Percentiles rank a stretch among this genome's conserved stretches.
phyloP scores from a whole-genome alignment of 495 filamentous ascomycete species.

The Rhypophila decipiens region DNA sequence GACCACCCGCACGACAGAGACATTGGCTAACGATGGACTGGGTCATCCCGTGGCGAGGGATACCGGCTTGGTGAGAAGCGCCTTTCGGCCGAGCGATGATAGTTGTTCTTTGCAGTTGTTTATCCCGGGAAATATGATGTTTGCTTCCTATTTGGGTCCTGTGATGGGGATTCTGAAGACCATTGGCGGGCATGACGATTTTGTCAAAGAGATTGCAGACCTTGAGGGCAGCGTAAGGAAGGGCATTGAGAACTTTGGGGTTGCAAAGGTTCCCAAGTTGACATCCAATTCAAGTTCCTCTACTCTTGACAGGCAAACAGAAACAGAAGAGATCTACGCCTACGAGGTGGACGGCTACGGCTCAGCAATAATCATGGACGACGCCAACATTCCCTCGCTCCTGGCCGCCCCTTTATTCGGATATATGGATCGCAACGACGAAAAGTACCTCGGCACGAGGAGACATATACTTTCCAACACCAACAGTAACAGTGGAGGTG shows the following conservation, averaged over 20 bases:
- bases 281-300: too few species aligned
- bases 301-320: background rate
- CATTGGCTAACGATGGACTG: conserved; percentile 50
- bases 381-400: conserved; percentile 56
- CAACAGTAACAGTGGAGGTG: conserved; percentile 13
- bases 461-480: conserved; percentile 41
- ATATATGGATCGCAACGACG: conserved; percentile 36
- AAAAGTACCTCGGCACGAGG: conserved; percentile 49
- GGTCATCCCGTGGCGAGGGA: conserved; percentile 52
- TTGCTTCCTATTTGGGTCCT: conserved; percentile 45
- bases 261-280: background rate
- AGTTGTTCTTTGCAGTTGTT: conserved; percentile 50
- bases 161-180: conserved; percentile 42
- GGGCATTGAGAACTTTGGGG: background rate
- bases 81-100: conserved; percentile 63
- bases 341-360: conserved; percentile 59
- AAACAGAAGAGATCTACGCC: conserved; percentile 43
- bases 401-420: conserved; percentile 49
- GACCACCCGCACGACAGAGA: conserved; percentile 52
- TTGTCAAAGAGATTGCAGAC: conserved; percentile 39
- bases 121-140: conserved; percentile 67
- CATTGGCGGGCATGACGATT: conserved; percentile 10
- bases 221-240: background rate
- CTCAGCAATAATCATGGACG: conserved; percentile 50
- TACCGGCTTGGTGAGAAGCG: conserved; percentile 58